A percentile compares a stretch with the other conserved stretches of the same genome.
These are phyloP conservation scores for Claviceps digitariae DNA, from an alignment of 2,329 filamentous ascomycete genomes.

Conservation along the genomic window DNA sequence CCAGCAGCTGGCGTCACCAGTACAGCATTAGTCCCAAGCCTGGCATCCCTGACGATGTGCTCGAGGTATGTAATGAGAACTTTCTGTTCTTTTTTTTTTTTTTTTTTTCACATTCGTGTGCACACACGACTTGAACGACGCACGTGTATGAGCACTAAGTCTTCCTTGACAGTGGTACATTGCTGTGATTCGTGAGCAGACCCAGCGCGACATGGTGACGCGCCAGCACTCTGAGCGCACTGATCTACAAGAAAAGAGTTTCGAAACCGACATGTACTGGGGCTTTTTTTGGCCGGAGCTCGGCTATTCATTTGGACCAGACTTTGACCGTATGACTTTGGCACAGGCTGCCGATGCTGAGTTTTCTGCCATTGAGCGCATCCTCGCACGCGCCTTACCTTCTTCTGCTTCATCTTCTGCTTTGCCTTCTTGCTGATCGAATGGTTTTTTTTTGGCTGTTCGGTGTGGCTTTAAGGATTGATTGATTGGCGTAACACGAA, in stretches of 20 bases:
- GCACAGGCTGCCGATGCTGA: slow-evolving; percentile 31
- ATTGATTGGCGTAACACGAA: background rate
- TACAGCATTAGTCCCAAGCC: slow-evolving; percentile 38
- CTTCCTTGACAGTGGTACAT: slow-evolving; percentile 38
- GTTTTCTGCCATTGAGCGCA: slow-evolving; percentile 33
- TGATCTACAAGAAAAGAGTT: slow-evolving; percentile 19
- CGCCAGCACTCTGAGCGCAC: slow-evolving; percentile 29
- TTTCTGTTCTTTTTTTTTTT: too few relatives aligned
- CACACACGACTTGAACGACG: background rate
- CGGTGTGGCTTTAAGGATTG: background rate
- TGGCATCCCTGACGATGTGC: slow-evolving; percentile 33
- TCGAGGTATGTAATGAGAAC: slow-evolving; percentile 32
- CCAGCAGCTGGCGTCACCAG: slow-evolving; percentile 36
- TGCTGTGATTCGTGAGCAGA: slow-evolving; percentile 38
- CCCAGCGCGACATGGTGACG: slow-evolving; percentile 24
- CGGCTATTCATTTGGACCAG: slow-evolving; percentile 23
- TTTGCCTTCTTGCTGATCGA: background rate
- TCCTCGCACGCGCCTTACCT: slow-evolving; percentile 29
- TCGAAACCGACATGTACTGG: slow-evolving; percentile 31
- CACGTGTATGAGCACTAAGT: slow-evolving; percentile 7
- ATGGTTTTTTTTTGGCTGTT: background rate
- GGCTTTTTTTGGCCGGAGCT: slow-evolving; percentile 39
- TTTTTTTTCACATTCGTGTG: background rate
- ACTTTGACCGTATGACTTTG: slow-evolving; percentile 36
- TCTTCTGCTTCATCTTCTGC: background rate